phyloP scores from a whole-genome alignment of 1,139 yeast genomes.

The Zygosaccharomyces pseudobailii region DNA sequence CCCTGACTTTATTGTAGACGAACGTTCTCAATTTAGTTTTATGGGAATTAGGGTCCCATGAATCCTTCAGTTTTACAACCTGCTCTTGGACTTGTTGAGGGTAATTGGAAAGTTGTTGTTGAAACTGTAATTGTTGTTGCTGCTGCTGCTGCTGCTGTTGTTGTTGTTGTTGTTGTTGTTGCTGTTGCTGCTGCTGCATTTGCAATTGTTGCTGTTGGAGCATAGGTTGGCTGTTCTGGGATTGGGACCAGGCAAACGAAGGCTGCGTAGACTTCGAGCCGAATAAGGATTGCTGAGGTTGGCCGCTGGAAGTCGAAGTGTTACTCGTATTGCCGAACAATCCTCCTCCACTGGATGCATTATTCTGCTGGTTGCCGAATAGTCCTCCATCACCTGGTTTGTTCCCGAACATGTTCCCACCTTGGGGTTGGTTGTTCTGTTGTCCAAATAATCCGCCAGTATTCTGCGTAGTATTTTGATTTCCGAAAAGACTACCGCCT shows the following conservation, averaged over 20 bases:
- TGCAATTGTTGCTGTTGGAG: conserved; percentile 28
- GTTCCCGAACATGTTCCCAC: conserved; percentile 22
- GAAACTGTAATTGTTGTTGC: conserved; percentile 34
- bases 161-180: conserved; percentile 32
- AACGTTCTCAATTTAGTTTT: conserved; percentile 78
- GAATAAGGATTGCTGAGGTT: conserved; percentile 18
- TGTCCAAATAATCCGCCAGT: conserved; percentile 29
- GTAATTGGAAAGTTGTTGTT: conserved; percentile 40
- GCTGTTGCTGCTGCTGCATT: conserved; percentile 27
- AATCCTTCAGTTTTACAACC: conserved; percentile 69
- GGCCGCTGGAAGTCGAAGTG: conserved; percentile 13
- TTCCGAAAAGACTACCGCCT: conserved; percentile 13
- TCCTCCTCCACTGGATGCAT: conserved; percentile 27
- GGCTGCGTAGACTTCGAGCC: conserved; percentile 36
- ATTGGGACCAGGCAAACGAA: conserved; percentile 43
- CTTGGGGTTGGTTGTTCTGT: conserved; percentile 8
- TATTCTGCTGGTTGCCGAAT: conserved; percentile 22
- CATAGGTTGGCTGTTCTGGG: conserved; percentile 20
- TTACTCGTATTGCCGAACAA: conserved; percentile 32
- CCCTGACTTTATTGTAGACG: conserved; percentile 81
- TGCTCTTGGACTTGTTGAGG: conserved; percentile 83
- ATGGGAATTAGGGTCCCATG: conserved; percentile 85
- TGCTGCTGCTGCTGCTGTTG: no score
- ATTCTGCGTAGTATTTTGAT: conserved; percentile 6
- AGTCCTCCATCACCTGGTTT: conserved; percentile 20